Conservation (phyloP, 208 protist genomes). For the Trypanosoma congolense region DNA sequence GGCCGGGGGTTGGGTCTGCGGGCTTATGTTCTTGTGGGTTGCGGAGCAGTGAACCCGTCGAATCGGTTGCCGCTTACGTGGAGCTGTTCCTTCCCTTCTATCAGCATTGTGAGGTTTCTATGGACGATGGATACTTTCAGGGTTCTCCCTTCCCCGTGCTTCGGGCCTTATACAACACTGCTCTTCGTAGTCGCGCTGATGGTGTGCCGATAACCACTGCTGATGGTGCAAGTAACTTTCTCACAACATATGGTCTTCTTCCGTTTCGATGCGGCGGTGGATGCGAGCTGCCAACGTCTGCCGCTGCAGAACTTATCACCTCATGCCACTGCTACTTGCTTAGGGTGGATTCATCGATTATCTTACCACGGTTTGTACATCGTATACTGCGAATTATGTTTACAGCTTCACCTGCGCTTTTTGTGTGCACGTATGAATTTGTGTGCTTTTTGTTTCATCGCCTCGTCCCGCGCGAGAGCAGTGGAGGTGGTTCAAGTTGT, state of each 20-base stretch:
- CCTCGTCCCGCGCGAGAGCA: too few relatives aligned
- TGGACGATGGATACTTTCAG: not conserved
- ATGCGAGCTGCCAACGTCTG: too few relatives aligned
- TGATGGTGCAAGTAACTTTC: not conserved
- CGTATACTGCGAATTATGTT: too few relatives aligned
- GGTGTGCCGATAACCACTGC: not conserved
- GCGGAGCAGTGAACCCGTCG: not conserved
- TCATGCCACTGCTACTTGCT: too few relatives aligned
- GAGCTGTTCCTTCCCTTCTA: slow-evolving; percentile 12
- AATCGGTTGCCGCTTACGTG: slow-evolving; percentile 10
- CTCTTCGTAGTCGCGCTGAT: not conserved
- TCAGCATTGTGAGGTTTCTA: not conserved
- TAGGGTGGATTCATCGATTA: too few relatives aligned
- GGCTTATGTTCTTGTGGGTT: slow-evolving; percentile 3
- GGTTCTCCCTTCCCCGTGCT: slow-evolving; percentile 8
- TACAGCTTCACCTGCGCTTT: too few relatives aligned
- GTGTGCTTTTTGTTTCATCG: too few relatives aligned
- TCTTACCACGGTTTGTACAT: too few relatives aligned
- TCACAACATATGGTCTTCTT: not conserved
- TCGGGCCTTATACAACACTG: not conserved
- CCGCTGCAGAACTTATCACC: too few relatives aligned
- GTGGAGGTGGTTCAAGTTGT: too few relatives aligned
- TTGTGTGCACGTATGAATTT: too few relatives aligned
- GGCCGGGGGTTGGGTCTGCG: not conserved
- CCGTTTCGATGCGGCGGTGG: too few relatives aligned